A percentile compares a stretch with the other conserved stretches of the same genome.
Conservation (phyloP, 495 filamentous ascomycete genomes). For the Penicillium subrubescens region DNA sequence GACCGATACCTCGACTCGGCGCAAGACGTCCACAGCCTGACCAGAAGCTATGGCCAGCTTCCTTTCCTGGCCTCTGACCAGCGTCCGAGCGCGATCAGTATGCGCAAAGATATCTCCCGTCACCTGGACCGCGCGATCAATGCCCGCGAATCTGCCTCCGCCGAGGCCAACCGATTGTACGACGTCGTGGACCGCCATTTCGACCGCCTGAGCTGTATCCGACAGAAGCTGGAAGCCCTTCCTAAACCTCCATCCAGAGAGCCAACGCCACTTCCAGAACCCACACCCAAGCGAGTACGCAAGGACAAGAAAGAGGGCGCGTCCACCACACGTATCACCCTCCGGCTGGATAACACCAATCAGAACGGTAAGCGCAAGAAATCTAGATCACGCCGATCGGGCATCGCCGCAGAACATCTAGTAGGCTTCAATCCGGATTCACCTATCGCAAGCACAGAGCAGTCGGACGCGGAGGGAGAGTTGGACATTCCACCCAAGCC, state of each 20-base stretch:
- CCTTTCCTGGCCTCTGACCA: slow-evolving; percentile 58
- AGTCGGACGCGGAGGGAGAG: slow-evolving; percentile 44
- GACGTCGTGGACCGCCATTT: slow-evolving; percentile 79
- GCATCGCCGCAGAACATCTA: slow-evolving; percentile 39
- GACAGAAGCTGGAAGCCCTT: slow-evolving; percentile 77
- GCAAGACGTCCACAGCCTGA: slow-evolving; percentile 68
- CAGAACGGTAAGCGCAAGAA: slow-evolving; percentile 24
- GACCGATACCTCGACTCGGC: slow-evolving; percentile 67
- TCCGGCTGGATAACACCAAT: slow-evolving; percentile 57
- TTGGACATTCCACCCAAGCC: slow-evolving; percentile 15
- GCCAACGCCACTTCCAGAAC: slow-evolving; percentile 57
- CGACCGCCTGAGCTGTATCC: slow-evolving; percentile 74
- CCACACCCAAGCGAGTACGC: slow-evolving; percentile 56
- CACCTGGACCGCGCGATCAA: slow-evolving; percentile 72
- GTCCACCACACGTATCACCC: slow-evolving; percentile 59
- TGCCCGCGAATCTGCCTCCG: slow-evolving; percentile 74
- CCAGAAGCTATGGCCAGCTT: slow-evolving; percentile 71
- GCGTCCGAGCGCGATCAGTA: slow-evolving; percentile 53
- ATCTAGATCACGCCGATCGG: slow-evolving; percentile 42
- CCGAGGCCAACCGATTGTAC: slow-evolving; percentile 79
- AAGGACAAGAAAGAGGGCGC: slow-evolving; percentile 43
- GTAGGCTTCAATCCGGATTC: slow-evolving; percentile 45
- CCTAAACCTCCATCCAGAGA: slow-evolving; percentile 70
- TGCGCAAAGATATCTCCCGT: slow-evolving; percentile 77
- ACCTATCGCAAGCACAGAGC: slow-evolving; percentile 49